A percentile compares a stretch with the other conserved stretches of the same genome.
These are phyloP conservation scores for Saccharomyces hybrid DNA, from an alignment of 1,139 yeast genomes.

Conservation along the genomic window DNA sequence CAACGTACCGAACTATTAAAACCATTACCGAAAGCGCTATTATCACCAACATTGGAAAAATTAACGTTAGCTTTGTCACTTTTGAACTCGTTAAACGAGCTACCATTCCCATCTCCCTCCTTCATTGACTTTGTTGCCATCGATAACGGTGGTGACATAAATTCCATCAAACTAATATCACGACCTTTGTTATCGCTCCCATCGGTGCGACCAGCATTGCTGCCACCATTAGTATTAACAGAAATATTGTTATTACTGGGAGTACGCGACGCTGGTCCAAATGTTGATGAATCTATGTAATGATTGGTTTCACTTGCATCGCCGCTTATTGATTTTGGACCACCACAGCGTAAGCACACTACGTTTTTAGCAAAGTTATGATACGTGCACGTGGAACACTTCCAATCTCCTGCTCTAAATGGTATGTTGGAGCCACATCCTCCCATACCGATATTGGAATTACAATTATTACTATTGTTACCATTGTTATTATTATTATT, in stretches of 20 bases:
- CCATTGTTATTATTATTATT: slow-evolving; percentile 10
- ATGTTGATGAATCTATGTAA: background rate
- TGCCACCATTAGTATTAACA: slow-evolving; percentile 3
- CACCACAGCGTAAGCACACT: slow-evolving; percentile 82
- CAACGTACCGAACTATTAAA: slow-evolving; percentile 10
- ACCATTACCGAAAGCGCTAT: slow-evolving; percentile 4
- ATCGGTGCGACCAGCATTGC: background rate
- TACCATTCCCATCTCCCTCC: background rate
- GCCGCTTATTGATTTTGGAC: slow-evolving; percentile 41
- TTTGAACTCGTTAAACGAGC: slow-evolving; percentile 1
- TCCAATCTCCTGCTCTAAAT: slow-evolving; percentile 97
- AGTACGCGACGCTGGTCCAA: background rate
- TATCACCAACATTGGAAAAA: slow-evolving; percentile 5
- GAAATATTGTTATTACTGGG: slow-evolving; percentile 2
- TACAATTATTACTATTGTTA: slow-evolving; percentile 8
- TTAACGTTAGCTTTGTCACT: slow-evolving; percentile 7
- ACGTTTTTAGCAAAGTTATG: slow-evolving; percentile 92
- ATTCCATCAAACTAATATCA: slow-evolving; percentile 9
- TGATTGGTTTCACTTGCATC: slow-evolving; percentile 4
- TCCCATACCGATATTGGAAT: slow-evolving; percentile 11
- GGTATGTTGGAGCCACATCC: slow-evolving; percentile 50
- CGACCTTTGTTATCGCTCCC: slow-evolving; percentile 3
- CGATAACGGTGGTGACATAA: slow-evolving; percentile 8
- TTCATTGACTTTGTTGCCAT: slow-evolving; percentile 3
- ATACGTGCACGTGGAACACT: slow-evolving; percentile 73